Evolutionary conservation across 306 rosid genomes (phyloP), one percentile per base, ranked within the genome.

Genomic region (Rosa lucieae): DNA sequence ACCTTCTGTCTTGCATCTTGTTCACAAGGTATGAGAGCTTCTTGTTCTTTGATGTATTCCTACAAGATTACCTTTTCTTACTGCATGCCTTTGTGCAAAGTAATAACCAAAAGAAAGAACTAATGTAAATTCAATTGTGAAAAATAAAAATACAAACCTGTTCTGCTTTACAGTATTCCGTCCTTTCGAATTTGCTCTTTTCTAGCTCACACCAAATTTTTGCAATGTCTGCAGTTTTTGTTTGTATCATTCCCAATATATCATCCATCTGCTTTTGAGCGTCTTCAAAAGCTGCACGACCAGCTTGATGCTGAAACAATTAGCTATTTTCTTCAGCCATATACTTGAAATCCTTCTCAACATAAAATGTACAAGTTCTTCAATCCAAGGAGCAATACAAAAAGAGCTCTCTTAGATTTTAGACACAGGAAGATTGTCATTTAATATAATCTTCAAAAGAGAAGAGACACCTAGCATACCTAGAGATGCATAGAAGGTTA

Each of bases 1-100:
- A 92, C 97, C 85, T 91, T 92, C 81, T 91, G 99, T 79, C 97
- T 92, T 62, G 99, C 94, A 85, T 84, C 88, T 87, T 89, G 97
- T 88, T 94, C 99, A 35, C 88, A 81, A 80, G 97, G 95, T 87
- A 91, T 87, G 82, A 92, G 44, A 56, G 86, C 83, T 79, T 88
- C 99, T 90, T 91, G 97, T 83, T 92, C 88, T 81, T 78, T 87
- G 72, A 86, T 84, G 78, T 89, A 84, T 48, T 91, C 91, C 99
- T 94, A 75, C 71, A 82, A 81, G 75, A 81, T 37, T n/a, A 29
- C 21, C 13, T 55, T 68, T 74, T 53, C 32, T 87, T 73, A 86
- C 66, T 58, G 63, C 44, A 69, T 73, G 58, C 80, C 70, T 71
- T 35, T 51, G 18, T 8, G 63, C 59, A 77, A 77, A 65, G 63